Evolutionary conservation across 495 filamentous ascomycete genomes (phyloP).

Genomic region (Daldinia decipiens): DNA sequence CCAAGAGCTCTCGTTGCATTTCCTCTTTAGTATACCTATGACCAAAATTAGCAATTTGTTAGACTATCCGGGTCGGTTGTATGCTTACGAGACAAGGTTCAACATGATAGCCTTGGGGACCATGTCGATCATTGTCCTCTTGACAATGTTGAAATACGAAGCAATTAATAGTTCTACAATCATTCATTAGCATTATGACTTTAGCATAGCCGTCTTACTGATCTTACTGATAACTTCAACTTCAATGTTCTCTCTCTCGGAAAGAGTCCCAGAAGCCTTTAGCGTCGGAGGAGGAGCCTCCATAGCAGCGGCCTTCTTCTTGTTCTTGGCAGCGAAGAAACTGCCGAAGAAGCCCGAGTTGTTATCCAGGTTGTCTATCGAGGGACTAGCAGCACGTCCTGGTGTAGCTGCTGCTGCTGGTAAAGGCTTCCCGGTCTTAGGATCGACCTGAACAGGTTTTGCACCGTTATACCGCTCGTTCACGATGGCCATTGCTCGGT

Average conservation of each 20-base stretch:
- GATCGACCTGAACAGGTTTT: constrained; percentile 96
- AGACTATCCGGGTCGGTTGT: background rate
- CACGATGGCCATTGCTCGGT: constrained; percentile 97
- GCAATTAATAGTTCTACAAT: constrained; percentile 86
- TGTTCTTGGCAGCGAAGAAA: constrained; percentile 98
- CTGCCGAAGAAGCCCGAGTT: constrained; percentile 91
- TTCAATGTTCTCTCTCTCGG: constrained; percentile 91
- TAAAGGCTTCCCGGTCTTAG: constrained; percentile 97
- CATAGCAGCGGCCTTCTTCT: constrained; percentile 99
- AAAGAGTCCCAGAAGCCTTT: constrained; percentile 91
- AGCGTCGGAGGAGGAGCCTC: constrained; percentile 91
- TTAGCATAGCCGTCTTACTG: constrained; percentile 14
- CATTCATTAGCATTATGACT: constrained; percentile 37
- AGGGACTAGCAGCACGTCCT: constrained; percentile 75
- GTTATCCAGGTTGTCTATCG: constrained; percentile 63
- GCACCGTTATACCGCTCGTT: constrained; percentile 83
- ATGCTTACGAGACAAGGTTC: constrained; percentile 87
- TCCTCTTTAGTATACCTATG: constrained; percentile 91
- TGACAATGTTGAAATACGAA: constrained; percentile 98
- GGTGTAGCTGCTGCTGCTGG: constrained; percentile 69
- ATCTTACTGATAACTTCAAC: constrained; percentile 98
- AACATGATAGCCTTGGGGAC: constrained; percentile 99
- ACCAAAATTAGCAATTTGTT: constrained; percentile 36
- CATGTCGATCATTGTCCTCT: constrained; percentile 99
- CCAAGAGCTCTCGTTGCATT: constrained; percentile 98